Percentiles rank a stretch among this genome's conserved stretches.
These are phyloP conservation scores for Nemania sp. DNA, from an alignment of 2,329 filamentous ascomycete genomes.

Conservation along the genomic window DNA sequence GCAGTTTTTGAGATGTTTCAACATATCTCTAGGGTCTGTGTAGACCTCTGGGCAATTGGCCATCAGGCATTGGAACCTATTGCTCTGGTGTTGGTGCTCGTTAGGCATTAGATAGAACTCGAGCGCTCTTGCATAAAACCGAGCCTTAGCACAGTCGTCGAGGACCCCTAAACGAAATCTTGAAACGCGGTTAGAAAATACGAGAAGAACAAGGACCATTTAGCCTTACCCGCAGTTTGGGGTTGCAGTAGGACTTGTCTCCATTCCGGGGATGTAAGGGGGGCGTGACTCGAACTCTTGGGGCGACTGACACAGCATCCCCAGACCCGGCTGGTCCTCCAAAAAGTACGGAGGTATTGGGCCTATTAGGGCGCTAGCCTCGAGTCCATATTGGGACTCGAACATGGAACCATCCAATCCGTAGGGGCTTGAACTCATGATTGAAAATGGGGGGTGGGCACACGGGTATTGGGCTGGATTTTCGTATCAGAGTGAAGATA, in stretches of 20 bases:
- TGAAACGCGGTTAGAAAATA: slow-evolving; percentile 4
- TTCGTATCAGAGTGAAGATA: background rate
- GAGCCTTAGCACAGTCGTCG: slow-evolving; percentile 41
- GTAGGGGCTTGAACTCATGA: slow-evolving; percentile 7
- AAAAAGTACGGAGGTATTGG: background rate
- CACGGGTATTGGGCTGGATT: background rate
- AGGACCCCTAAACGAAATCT: slow-evolving; percentile 37
- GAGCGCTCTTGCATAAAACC: slow-evolving; percentile 35
- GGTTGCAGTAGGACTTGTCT: background rate
- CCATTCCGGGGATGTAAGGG: background rate
- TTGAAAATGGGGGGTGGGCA: background rate
- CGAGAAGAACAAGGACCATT: background rate
- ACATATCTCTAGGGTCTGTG: slow-evolving; percentile 33
- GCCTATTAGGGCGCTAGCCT: background rate
- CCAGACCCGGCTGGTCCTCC: background rate
- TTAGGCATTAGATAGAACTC: slow-evolving; percentile 39
- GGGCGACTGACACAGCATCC: background rate
- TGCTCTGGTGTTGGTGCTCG: slow-evolving; percentile 1
- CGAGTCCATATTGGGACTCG: background rate
- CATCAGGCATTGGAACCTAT: slow-evolving; percentile 37
- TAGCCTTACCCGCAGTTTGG: slow-evolving; percentile 26
- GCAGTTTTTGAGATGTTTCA: slow-evolving; percentile 42
- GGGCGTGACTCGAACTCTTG: background rate
- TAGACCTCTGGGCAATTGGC: slow-evolving; percentile 34
- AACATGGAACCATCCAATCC: slow-evolving; percentile 12